phyloP scores from a whole-genome alignment of 768 basidiomycete species.

The Cantharellus cinnabarinus region DNA sequence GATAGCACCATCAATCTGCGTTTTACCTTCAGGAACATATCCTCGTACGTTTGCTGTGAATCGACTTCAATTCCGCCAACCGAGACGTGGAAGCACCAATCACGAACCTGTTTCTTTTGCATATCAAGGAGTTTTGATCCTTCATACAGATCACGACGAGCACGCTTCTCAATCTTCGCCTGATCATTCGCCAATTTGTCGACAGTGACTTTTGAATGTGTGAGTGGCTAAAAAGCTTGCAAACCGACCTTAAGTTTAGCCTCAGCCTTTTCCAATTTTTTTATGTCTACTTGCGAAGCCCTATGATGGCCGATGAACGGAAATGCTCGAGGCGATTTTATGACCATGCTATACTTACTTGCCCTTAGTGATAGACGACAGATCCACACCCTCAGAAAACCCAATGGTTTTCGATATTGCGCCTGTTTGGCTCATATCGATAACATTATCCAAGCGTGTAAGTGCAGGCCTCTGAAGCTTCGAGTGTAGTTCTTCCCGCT shows the following conservation, averaged over 20 bases:
- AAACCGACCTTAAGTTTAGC: conserved; percentile 63
- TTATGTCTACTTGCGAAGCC: conserved; percentile 81
- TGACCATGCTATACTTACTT: conserved; percentile 31
- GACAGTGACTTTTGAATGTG: not conserved
- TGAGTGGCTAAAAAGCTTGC: conserved; percentile 1
- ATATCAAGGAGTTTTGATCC: conserved; percentile 89
- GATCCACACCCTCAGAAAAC: conserved; percentile 63
- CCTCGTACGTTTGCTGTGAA: conserved; percentile 81
- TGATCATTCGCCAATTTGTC: conserved; percentile 13
- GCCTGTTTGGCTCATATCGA: conserved; percentile 68
- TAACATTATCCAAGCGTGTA: conserved; percentile 45
- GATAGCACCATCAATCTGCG: not conserved
- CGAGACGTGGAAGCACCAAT: not conserved
- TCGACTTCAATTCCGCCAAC: not conserved
- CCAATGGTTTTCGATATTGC: conserved; percentile 64
- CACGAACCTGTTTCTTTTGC: conserved; percentile 62
- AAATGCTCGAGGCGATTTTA: not conserved
- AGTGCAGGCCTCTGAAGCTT: conserved; percentile 5
- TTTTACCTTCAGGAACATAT: conserved; percentile 89
- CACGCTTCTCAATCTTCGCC: conserved; percentile 97
- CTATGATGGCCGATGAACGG: conserved; percentile 19
- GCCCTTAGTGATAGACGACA: conserved; percentile 86
- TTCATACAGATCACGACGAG: conserved; percentile 77
- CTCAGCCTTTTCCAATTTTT: conserved; percentile 92
- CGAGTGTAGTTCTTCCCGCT: not conserved